Evolutionary conservation across 2,329 filamentous ascomycete genomes (phyloP), one percentile per base, ranked within the genome.

Genomic region (Beauveria asiatica): DNA sequence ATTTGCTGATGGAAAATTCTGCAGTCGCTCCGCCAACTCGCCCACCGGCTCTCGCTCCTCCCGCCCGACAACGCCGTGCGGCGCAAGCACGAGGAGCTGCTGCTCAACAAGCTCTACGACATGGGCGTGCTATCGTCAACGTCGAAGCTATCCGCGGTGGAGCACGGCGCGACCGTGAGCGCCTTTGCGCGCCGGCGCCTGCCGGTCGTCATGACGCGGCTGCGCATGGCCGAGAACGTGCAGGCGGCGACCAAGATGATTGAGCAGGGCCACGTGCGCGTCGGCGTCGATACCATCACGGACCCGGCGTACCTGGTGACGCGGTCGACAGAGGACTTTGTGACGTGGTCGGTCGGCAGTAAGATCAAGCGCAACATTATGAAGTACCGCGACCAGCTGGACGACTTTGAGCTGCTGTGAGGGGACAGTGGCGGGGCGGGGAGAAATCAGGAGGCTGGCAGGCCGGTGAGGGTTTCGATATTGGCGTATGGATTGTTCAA

Each of bases 321-420:
- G 42, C 81, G 92, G 65, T 89, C 85, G 63, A 90, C 96, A 82
- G 93, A 97, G 76, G 93, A 97, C 75, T 96, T 95, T 72, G 89
- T 97, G 19, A 97, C 93, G 0, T 97, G 93, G 93, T 88, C 93
- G 10, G 90, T 95, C 68, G 91, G 90, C 62, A 95, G 90, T 75
- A 97, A 97, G 88, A 92, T 97, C 73, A 96, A 96, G 87, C 84
- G 89, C 71, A 94, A 92, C 71, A 96, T 97, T 65, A 87, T 96
- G 84, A 90, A 90, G 75, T 97, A 97, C 73, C 85, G 91, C 67
- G 92, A 97, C 74, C 90, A 96, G 79, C 75, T 97, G 75, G 93
- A 97, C 75, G 93, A 97, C 75, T 97, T 96, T 70, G 93, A 97
- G 77, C 77, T 97, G 70, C 77, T 96, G 68, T 94, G 74, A 84